These are phyloP conservation scores for Taxillus chinensis DNA, from an alignment of 164 flowering plant genomes.

Conservation along the genomic window DNA sequence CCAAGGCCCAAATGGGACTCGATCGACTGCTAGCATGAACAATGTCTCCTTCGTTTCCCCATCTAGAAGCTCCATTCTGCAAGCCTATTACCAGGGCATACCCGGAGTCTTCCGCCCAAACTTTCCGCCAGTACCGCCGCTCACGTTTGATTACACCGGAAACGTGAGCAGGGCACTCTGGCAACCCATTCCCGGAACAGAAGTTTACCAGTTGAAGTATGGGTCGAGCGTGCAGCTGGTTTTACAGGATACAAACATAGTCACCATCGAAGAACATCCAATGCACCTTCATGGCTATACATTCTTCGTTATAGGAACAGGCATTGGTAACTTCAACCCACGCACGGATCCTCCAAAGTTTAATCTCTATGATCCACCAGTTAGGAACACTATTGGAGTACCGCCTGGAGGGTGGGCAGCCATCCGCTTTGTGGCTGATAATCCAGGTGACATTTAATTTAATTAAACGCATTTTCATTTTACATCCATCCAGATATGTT, in stretches of 20 bases:
- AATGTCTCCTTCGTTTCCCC: conserved; percentile 59
- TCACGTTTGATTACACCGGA: conserved; percentile 63
- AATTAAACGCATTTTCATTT: not conserved
- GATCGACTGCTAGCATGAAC: conserved; percentile 66
- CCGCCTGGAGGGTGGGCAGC: conserved; percentile 81
- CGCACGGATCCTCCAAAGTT: conserved; percentile 50
- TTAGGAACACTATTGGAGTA: conserved; percentile 65
- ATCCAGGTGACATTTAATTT: conserved; percentile 50
- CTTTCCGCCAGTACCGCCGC: conserved; percentile 64
- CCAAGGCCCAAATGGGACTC: conserved; percentile 75
- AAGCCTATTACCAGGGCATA: conserved; percentile 44
- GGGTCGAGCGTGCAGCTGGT: conserved; percentile 61
- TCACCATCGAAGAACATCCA: conserved; percentile 72
- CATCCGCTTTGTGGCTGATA: conserved; percentile 69
- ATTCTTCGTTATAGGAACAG: conserved; percentile 60
- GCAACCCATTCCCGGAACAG: conserved; percentile 52
- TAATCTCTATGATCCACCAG: conserved; percentile 72
- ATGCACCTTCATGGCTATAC: conserved; percentile 86
- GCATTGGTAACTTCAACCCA: conserved; percentile 70
- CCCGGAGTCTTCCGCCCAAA: conserved; percentile 60
- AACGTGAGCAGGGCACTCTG: conserved; percentile 64
- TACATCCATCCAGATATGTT: not conserved
- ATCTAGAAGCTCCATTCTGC: conserved; percentile 38
- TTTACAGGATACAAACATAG: conserved; percentile 66
- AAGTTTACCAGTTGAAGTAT: conserved; percentile 50